Evolutionary conservation across 164 flowering plant species (phyloP), one percentile per base, ranked within the genome.

Genomic region (Sedum album): DNA sequence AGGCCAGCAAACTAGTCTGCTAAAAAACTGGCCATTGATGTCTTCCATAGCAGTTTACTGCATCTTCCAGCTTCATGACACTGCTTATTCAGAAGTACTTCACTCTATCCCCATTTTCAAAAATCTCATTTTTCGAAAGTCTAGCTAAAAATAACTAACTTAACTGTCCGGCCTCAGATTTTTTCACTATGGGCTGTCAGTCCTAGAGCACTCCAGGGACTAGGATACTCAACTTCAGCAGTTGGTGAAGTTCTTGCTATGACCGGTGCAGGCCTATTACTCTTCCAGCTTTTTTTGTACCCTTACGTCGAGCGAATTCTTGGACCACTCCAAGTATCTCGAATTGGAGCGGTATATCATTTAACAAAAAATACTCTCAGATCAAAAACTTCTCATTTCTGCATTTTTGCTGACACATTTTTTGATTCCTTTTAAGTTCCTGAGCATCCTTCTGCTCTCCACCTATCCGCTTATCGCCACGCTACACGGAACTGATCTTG

Each of bases 111-210:
- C 57, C n/a, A 9, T 51, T 51, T 21, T n/a, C 0, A 25, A 51
- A 51, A 51, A 21, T 51, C 1, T 51, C 8, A 1, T 31, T 11
- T 36, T 60, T 60, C 14, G 18, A 31, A 4, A 17, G 5, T 61
- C 13, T 41, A 30, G 9, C 38, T 26, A 61, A 25, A 20, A 0
- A 36, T 5, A 7, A 28, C 0, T 60, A n/a, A 28, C 6, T 10
- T 18, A 66, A 38, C 46, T 66, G 38, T 70, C 48, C 25, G 70
- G 69, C 39, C 70, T 35, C 75, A 90, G 93, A 84, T 88, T 68
- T 88, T 90, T 69, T 82, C 96, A 38, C 71, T 90, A 31, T 90
- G 96, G 96, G 92, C 97, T 69, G 86, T 79, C 30, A 90, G 94
- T 73, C 81, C 82, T 46, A 77, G 78, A 67, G 74, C 75, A 68